These are phyloP conservation scores for Solanum bulbocastanum DNA, from an alignment of 257 asterid genomes.

Conservation along the genomic window DNA sequence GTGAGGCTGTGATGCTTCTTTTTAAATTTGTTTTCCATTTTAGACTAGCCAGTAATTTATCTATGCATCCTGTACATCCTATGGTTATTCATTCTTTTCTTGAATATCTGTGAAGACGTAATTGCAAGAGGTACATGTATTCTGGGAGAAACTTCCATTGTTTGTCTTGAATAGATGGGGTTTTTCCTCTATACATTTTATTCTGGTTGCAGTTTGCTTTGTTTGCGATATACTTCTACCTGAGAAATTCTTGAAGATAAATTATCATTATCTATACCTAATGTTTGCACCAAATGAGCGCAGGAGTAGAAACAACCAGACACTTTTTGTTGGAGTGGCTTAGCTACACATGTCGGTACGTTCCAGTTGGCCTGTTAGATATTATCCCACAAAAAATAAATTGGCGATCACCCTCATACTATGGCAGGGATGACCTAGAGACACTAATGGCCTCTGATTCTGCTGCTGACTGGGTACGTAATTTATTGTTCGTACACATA, in stretches of 20 bases:
- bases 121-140: not conserved
- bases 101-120: not conserved
- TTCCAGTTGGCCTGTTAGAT: slow-evolving; percentile 88
- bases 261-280: not conserved
- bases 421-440: slow-evolving; percentile 89
- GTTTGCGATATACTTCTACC: not conserved
- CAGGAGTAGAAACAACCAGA: slow-evolving; percentile 91
- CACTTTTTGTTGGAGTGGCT: slow-evolving; percentile 95
- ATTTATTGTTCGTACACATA: not conserved
- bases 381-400: slow-evolving; percentile 69
- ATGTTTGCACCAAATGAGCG: not conserved
- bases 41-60: not conserved
- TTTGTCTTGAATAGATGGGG: not conserved
- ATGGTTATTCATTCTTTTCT: not conserved
- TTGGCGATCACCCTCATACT: slow-evolving; percentile 86
- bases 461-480: slow-evolving; percentile 93
- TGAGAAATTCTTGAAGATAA: not conserved
- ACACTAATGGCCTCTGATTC: slow-evolving; percentile 95
- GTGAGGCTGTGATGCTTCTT: not conserved
- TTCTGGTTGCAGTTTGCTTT: not conserved
- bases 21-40: not conserved
- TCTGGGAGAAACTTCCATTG: not conserved
- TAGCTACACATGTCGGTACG: slow-evolving; percentile 68
- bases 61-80: not conserved
- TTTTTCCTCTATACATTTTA: not conserved